A percentile compares a stretch with the other conserved stretches of the same genome.
Conservation (phyloP, 192 early-diverging fungal species). For the Coemansia sp. region DNA sequence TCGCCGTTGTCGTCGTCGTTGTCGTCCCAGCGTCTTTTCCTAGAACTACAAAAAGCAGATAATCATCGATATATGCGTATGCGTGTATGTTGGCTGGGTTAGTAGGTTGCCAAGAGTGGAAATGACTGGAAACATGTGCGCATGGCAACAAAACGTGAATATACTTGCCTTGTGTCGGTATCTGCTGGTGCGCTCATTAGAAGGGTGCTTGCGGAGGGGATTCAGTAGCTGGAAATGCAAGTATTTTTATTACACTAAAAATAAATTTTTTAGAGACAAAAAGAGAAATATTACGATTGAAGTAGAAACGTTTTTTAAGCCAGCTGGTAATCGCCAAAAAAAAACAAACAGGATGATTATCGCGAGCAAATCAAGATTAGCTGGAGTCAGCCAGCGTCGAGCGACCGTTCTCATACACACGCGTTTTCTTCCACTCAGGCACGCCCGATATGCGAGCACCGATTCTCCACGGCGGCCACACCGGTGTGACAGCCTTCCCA, state of each 20-base stretch:
- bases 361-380: neutral
- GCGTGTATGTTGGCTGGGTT: neutral
- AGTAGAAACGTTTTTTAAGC: too few species aligned
- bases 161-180: neutral
- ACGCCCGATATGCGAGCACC: constrained; percentile 50
- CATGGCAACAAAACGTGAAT: neutral
- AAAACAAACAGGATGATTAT: too few species aligned
- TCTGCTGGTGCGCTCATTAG: too few species aligned
- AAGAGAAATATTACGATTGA: too few species aligned
- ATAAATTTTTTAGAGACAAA: too few species aligned
- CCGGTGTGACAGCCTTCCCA: constrained; percentile 59
- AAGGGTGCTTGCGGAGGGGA: too few species aligned
- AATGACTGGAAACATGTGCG: too few species aligned
- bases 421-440: constrained; percentile 45
- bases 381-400: neutral
- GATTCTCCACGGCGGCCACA: constrained; percentile 73
- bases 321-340: too few species aligned
- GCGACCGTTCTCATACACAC: constrained; percentile 33
- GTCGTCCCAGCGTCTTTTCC: constrained; percentile 34
- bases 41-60: neutral
- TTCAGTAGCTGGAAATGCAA: too few species aligned
- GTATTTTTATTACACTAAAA: too few species aligned
- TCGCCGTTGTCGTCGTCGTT: neutral
- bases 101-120: neutral
- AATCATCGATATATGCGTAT: too few species aligned